Evolutionary conservation across 2,329 filamentous ascomycete genomes (phyloP).

Genomic region (Lithohypha guttulata): DNA sequence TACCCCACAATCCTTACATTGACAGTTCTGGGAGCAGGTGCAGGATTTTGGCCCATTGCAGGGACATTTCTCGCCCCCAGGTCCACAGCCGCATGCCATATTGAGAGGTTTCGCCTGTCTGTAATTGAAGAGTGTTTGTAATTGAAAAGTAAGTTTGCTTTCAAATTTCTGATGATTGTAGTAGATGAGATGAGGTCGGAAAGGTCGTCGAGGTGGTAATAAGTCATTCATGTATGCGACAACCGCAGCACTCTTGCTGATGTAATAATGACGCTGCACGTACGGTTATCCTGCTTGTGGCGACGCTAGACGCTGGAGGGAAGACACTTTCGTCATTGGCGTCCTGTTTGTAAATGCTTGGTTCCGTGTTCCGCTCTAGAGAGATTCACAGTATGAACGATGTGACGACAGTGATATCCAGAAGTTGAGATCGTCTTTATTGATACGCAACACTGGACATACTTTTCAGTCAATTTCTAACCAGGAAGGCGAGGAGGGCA

Average conservation of each 20-base stretch:
- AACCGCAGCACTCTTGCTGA: slow-evolving; percentile 1
- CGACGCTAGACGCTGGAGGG: slow-evolving; percentile 1
- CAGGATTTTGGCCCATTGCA: slow-evolving; percentile 5
- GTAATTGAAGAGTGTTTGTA: too few species aligned
- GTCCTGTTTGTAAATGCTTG: slow-evolving; percentile 2
- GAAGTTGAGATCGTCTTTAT: slow-evolving; percentile 2
- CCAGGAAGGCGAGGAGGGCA: slow-evolving; percentile 2
- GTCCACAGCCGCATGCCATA: slow-evolving; percentile 5
- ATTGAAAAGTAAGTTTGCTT: slow-evolving; percentile 2
- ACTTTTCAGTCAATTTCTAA: slow-evolving; percentile 2
- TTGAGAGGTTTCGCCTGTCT: slow-evolving; percentile 4
- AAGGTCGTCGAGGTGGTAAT: slow-evolving; percentile 1
- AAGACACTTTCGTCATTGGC: slow-evolving; percentile 3
- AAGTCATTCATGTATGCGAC: slow-evolving; percentile 2
- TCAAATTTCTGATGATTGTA: slow-evolving; percentile 2
- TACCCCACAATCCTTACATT: slow-evolving; percentile 7
- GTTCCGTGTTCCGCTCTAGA: slow-evolving; percentile 3
- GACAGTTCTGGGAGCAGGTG: slow-evolving; percentile 6
- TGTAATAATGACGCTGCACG: slow-evolving; percentile 3
- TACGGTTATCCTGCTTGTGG: slow-evolving; percentile 2
- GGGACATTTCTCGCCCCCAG: slow-evolving; percentile 5
- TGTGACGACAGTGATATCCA: slow-evolving; percentile 4
- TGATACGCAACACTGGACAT: slow-evolving; percentile 3
- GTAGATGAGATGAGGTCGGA: slow-evolving; percentile 3
- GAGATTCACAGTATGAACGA: slow-evolving; percentile 3